Base-by-base conservation (phyloP, 164 flowering plant genomes). In the Nelumbo lutea region DNA sequence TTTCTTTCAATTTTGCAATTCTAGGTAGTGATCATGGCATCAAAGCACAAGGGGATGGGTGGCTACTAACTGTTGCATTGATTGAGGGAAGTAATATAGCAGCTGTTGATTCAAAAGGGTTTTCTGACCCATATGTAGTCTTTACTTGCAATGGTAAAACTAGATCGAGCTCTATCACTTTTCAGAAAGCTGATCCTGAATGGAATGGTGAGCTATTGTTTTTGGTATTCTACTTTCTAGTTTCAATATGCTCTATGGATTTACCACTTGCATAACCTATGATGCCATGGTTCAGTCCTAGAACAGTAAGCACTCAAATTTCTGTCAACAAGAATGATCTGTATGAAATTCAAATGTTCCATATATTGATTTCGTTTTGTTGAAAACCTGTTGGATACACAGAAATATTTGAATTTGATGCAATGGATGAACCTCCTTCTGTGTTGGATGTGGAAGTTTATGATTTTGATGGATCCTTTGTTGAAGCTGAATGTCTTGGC, bases 341-440 rank as follows among this genome's bases (percentile, higher is more conserved):
- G 27, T 38, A 55, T 55, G n/a, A 9, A 14, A 51, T 55, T 55
- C 27, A 65, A 10, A 38, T 66, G 40, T 42, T 61, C 15, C 45
- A 8, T 52, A 50, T 43, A 51, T 43, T 51, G 57, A 61, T 52
- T 62, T 13, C 27, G 27, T 72, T 8, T 56, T 73, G 42, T 46
- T 10, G 46, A 43, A 9, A n/a, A 38, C 11, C 27, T 78, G 44
- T 47, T 78, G 65, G 55, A 11, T 27, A 58, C 83, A 80, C 90
- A 94, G 98, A 94, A 80, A 89, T 94, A 79, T 91, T 91, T 81
- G 98, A 91, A 76, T 94, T 94, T 80, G 97, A 94, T 81, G 98
- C 98, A 61, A 94, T 89, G 96, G 93, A 88, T 63, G 97, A 94
- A 27, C 93, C 95, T 60, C 98, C 98, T 63, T 94, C 98, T 62